phyloP scores from a whole-genome alignment of 1,139 yeast species.

The Chernovozyma sophiae-reginae region DNA sequence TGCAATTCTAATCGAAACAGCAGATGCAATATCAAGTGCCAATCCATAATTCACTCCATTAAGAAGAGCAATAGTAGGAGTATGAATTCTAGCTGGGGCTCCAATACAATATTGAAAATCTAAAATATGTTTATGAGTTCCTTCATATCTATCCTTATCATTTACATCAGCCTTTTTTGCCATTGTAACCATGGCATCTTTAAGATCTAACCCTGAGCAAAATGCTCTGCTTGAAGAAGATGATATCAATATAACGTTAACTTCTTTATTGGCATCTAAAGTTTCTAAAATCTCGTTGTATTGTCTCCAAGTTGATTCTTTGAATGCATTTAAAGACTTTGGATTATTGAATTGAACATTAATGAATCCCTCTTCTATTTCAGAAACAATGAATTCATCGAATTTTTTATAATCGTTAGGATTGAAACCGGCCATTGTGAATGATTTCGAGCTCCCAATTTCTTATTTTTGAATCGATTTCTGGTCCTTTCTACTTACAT shows the following conservation, averaged over 20 bases:
- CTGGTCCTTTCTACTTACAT: neutral
- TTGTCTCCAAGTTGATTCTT: conserved; percentile 51
- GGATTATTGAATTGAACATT: conserved; percentile 68
- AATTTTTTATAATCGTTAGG: conserved; percentile 28
- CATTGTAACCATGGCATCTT: conserved; percentile 25
- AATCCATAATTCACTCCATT: conserved; percentile 55
- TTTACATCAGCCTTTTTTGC: conserved; percentile 10
- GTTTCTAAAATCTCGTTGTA: conserved; percentile 46
- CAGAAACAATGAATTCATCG: conserved; percentile 37
- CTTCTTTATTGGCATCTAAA: conserved; percentile 43
- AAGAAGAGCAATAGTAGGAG: conserved; percentile 47
- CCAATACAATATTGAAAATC: conserved; percentile 59
- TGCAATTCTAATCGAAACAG: conserved; percentile 57
- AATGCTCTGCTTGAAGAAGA: conserved; percentile 57
- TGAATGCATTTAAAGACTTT: conserved; percentile 55
- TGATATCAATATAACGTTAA: conserved; percentile 52
- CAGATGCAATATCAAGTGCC: conserved; percentile 63
- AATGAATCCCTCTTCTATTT: conserved; percentile 45
- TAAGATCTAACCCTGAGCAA: conserved; percentile 65
- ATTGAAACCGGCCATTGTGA: conserved; percentile 11
- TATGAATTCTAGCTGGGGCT: conserved; percentile 41
- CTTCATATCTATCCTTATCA: conserved; percentile 19
- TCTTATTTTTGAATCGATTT: neutral
- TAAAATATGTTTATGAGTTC: conserved; percentile 38
- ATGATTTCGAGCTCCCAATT: conserved; percentile 12